Evolutionary conservation across 2,329 filamentous ascomycete genomes (phyloP), one percentile per base, ranked within the genome.

Genomic region (Fusarium pseudoanthophilum): DNA sequence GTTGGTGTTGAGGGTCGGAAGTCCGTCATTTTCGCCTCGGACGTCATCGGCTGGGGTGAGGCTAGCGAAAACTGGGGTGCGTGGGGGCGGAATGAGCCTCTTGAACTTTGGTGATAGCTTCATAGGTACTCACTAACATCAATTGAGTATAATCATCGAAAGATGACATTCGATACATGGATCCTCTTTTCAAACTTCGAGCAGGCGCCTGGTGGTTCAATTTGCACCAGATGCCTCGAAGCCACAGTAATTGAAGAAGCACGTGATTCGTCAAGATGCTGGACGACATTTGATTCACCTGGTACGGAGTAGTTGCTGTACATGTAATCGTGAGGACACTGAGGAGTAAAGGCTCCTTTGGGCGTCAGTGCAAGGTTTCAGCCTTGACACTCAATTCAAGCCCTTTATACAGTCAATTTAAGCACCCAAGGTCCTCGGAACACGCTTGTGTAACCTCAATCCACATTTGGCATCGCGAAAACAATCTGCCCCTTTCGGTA

Each of bases 31-130:
- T 73, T 74, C 73, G 74, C 77, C 75, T 74, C 79, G 76, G 77
- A 80, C 79, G 79, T 80, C 79, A 80, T 80, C 78, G 78, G 78
- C 67, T 49, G 64, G 68, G 73, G 57, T 58, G 40, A 32, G 11
- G 39, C 51, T 37, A 59, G 59, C 13, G 24, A 59, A 46, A 11
- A 11, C 13, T 8, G 43, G 67, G 67, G 58, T 55, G 48, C 26
- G 40, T 24, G 36, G 28, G 46, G 40, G 26, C 26, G 1, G 24
- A 20, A 16, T 58, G 30, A 37, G 21, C 34, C 51, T 53, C n/a
- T 36, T 36, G 3, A 14, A 24, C 5, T 26, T 21, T 26, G n/a
- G n/a, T 21, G 49, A 26, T 26, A 26, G 11, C n/a, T 26, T 52
- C 13, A 36, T 7, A 28, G 28, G 28, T 28, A 45, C n/a, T 45